phyloP scores from a whole-genome alignment of 192 early-diverging fungal genomes.

The Coemansia sp. region DNA sequence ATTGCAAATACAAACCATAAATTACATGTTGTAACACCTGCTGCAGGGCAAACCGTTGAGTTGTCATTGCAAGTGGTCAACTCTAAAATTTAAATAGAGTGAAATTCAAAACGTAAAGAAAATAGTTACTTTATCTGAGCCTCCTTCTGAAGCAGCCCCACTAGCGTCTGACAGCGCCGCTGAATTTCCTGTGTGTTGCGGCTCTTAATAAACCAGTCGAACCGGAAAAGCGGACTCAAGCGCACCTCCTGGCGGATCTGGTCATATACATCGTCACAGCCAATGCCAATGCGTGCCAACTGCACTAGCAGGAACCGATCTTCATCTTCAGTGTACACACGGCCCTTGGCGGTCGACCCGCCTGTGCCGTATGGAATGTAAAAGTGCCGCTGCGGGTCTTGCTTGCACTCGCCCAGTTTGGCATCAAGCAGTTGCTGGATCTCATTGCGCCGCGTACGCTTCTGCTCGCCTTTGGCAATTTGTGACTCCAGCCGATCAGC shows the following conservation, averaged over 20 bases:
- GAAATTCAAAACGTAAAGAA: too few species aligned
- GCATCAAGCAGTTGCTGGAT: slow-evolving; percentile 74
- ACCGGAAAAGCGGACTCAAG: slow-evolving; percentile 80
- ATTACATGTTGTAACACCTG: too few species aligned
- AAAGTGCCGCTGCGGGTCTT: slow-evolving; percentile 83
- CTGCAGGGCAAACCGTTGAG: too few species aligned
- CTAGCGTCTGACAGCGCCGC: slow-evolving; percentile 81
- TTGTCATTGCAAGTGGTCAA: too few species aligned
- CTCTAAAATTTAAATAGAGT: too few species aligned
- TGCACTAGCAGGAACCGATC: slow-evolving; percentile 92
- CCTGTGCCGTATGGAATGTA: slow-evolving; percentile 81
- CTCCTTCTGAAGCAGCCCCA: slow-evolving; percentile 56
- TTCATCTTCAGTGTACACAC: slow-evolving; percentile 90
- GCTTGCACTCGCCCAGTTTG: slow-evolving; percentile 65
- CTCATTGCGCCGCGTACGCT: slow-evolving; percentile 74
- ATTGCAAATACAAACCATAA: too few species aligned
- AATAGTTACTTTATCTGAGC: not conserved
- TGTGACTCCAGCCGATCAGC: slow-evolving; percentile 81
- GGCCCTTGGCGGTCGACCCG: slow-evolving; percentile 70
- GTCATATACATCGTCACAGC: slow-evolving; percentile 90
- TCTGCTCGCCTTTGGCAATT: slow-evolving; percentile 87
- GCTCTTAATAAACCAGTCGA: slow-evolving; percentile 98
- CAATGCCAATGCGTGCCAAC: slow-evolving; percentile 85
- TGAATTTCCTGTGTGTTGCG: slow-evolving; percentile 81
- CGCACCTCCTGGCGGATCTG: slow-evolving; percentile 84